Percentiles rank a stretch among this genome's conserved stretches.
These are phyloP conservation scores for Haplosporangium sp. DNA, from an alignment of 371 early-diverging fungal species.

Conservation along the genomic window DNA sequence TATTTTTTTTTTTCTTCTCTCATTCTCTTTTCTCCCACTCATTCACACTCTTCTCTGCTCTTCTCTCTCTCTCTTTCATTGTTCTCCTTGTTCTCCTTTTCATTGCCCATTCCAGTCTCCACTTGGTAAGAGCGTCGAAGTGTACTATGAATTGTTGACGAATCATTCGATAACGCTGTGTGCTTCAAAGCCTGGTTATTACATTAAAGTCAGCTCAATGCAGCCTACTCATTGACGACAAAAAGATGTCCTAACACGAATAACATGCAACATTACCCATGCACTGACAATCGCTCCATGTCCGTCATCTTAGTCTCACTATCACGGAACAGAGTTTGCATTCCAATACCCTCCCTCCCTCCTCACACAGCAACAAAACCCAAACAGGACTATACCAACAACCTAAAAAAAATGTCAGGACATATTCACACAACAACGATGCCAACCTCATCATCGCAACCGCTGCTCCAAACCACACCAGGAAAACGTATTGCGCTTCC, in stretches of 20 bases:
- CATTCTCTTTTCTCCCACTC: not conserved
- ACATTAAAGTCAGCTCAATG: too few relatives aligned
- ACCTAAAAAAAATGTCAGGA: slow-evolving; percentile 23
- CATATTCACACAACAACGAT: slow-evolving; percentile 36
- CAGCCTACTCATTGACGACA: too few relatives aligned
- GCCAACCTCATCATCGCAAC: slow-evolving; percentile 41
- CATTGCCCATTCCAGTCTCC: too few relatives aligned
- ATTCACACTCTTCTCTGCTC: not conserved
- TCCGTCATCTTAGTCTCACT: too few relatives aligned
- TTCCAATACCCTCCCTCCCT: not conserved
- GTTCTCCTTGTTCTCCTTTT: too few relatives aligned
- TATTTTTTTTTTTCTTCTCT: not conserved
- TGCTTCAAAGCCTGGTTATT: too few relatives aligned
- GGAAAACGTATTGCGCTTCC: slow-evolving; percentile 80
- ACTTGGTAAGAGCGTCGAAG: too few relatives aligned
- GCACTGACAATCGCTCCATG: too few relatives aligned
- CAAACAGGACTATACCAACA: not conserved
- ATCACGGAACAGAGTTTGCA: not conserved
- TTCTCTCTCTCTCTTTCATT: not conserved
- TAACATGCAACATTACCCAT: too few relatives aligned
- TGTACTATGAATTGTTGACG: too few relatives aligned
- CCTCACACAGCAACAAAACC: not conserved
- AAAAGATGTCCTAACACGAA: too few relatives aligned
- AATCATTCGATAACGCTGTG: too few relatives aligned
- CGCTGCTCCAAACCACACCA: slow-evolving; percentile 49